phyloP scores from a whole-genome alignment of 768 basidiomycete species.

The Boletus huronensis region DNA sequence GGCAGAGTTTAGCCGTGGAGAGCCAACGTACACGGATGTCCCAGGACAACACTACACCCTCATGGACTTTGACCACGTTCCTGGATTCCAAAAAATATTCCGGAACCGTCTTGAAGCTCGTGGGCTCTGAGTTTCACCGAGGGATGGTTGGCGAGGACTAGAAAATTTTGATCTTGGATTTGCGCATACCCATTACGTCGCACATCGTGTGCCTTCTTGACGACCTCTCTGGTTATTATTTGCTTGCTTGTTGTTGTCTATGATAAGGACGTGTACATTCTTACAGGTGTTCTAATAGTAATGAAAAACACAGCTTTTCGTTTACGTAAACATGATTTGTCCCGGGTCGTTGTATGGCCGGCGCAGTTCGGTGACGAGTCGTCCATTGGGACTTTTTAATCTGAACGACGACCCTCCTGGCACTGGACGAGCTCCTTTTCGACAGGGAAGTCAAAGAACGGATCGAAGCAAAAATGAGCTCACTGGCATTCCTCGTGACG shows the following conservation, averaged over 20 bases:
- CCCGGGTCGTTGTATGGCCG: background rate
- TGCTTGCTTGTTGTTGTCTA: background rate
- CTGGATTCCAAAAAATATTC: slow-evolving; percentile 27
- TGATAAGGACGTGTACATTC: background rate
- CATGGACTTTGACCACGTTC: slow-evolving; percentile 26
- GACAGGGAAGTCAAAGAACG: background rate
- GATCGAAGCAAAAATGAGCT: slow-evolving; percentile 46
- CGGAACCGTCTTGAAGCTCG: slow-evolving; percentile 20
- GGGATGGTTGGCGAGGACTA: too few relatives aligned
- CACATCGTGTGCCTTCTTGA: background rate
- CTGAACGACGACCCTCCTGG: background rate
- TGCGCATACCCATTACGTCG: background rate
- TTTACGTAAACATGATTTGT: slow-evolving; percentile 13
- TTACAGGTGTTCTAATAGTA: background rate
- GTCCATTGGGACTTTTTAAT: too few relatives aligned
- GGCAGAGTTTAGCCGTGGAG: slow-evolving; percentile 13
- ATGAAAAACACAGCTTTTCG: background rate
- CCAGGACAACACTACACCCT: slow-evolving; percentile 23
- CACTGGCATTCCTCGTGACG: slow-evolving; percentile 65
- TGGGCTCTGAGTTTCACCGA: slow-evolving; percentile 11
- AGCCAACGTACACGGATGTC: slow-evolving; percentile 16
- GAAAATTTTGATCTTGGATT: too few relatives aligned
- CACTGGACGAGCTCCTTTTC: background rate
- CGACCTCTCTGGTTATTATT: background rate
- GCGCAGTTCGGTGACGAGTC: background rate